A percentile compares a stretch with the other conserved stretches of the same genome.
Evolutionary conservation across 176 grass and related monocot species (phyloP).

Genomic region (bread wheat (Triticum aestivum)): DNA sequence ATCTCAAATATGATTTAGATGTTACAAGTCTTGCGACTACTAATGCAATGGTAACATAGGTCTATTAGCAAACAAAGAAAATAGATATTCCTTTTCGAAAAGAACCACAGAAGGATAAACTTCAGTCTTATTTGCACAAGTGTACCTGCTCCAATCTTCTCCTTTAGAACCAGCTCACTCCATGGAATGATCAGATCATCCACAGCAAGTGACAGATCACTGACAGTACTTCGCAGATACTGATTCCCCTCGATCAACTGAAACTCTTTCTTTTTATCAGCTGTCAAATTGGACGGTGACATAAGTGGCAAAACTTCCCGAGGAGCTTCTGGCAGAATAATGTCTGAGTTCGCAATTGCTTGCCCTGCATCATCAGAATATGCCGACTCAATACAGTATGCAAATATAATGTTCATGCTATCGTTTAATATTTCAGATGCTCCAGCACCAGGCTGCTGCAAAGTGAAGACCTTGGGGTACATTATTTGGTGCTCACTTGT

Average conservation of each 20-base stretch:
- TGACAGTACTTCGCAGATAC: constrained; percentile 38
- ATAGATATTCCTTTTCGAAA: background rate
- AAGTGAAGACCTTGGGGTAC: constrained; percentile 5
- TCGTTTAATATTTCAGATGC: background rate
- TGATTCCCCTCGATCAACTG: constrained; percentile 46
- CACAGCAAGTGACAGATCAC: constrained; percentile 60
- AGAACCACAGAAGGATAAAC: background rate
- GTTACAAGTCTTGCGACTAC: background rate
- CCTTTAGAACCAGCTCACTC: constrained; percentile 83
- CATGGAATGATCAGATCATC: constrained; percentile 88
- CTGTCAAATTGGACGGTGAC: constrained; percentile 54
- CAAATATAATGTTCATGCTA: background rate
- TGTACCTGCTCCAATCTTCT: constrained; percentile 97
- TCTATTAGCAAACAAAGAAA: background rate
- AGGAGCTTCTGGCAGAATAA: constrained; percentile 40
- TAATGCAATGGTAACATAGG: background rate
- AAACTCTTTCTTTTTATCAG: constrained; percentile 69
- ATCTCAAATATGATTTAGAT: constrained; percentile 9
- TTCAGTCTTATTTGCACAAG: background rate
- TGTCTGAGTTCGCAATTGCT: constrained; percentile 21
- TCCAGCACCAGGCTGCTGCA: constrained; percentile 7
- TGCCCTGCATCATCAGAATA: constrained; percentile 37
- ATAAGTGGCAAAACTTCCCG: constrained; percentile 52
- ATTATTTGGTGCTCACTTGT: background rate
- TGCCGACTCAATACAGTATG: background rate